Base-by-base conservation (phyloP, 495 filamentous ascomycete species). In the Lophium mytilinum region DNA sequence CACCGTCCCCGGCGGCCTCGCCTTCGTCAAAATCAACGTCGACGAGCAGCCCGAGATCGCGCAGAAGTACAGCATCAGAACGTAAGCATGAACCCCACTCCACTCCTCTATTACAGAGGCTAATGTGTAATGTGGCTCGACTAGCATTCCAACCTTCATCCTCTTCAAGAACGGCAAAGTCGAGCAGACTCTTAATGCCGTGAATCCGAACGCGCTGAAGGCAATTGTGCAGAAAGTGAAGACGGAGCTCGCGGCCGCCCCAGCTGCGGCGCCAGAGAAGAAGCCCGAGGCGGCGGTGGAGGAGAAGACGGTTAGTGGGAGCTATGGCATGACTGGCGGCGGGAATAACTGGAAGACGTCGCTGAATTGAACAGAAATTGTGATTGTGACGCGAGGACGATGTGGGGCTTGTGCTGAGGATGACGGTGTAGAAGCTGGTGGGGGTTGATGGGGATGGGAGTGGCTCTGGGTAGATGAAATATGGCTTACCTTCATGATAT, bases 101-200 rank as follows among this genome's bases (percentile, higher is more conserved):
- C 1, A 14, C 17, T 9, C 1, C 17, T 41, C 12, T 4, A 52
- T 18, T 5, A 24, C 36, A 15, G 15, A 3, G 14, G 12, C 39
- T 33, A 52, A 11, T 19, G 3, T n/a, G 9, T 3, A 14, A 14
- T 18, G 37, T 17, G 40, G 1, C 1, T 19, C 5, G 6, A 18
- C 1, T 39, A 58, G 55, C 21, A 65, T 67, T 58, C 65, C 65
- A 9, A 67, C 65, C 9, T 67, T 67, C 37, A n/a, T 67, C 48
- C n/a, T 67, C 21, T 58, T 67, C 37, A 61, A 57, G 42, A 52
- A 59, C 30, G 60, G 60, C 39, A 59, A 56, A 37, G 54, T 52
- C 4, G 39, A 52, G 9, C 19, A 65, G 48, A 52, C 34, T 30
- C 59, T 67, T 17, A 56, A 46, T 21, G 65, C 62, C 9, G 65